Base-by-base conservation (phyloP, 106 monocot species). In the Dendrobium chrysotoxum region DNA sequence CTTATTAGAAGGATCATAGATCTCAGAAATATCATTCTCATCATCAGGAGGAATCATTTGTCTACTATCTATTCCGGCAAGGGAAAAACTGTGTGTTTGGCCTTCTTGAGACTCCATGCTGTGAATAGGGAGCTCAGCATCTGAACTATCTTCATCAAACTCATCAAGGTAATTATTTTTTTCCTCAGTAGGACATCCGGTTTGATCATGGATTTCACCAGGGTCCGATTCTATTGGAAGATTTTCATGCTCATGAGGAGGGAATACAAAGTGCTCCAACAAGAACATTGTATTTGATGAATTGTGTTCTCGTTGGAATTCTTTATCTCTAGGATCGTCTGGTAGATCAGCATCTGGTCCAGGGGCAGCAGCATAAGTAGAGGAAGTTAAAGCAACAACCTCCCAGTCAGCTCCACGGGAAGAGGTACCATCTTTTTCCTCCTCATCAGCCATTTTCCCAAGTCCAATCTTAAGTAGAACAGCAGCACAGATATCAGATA, bases 211-310 rank as follows among this genome's bases (percentile, higher is more conserved):
- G 54, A 88, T 75, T 40, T 90, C 92, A 55, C 35, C 58, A 18
- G 12, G 53, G 3, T 85, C 89, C 12, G n/a, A 31, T 81, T 85
- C 84, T 72, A 91, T 79, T 6, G 87, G 90, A 26, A 96, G 85
- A 80, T 96, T 93, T 79, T 96, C 96, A 86, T 91, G 93, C 85
- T 93, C 90, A 57, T 75, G 87, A 57, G 93, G 96, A 77, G 96
- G 91, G 76, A 96, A 96, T 18, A 96, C 85, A 90, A 93, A 91
- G 66, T 91, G 89, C 38, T 74, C 82, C 18, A 91, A 91, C 83
- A 89, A 82, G 72, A 91, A 93, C 82, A 93, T 47, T 21, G 89
- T 70, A 77, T 28, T 84, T 57, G 89, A 78, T 58, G 87, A 54
- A 28, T 83, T 80, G 25, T 78, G 81, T 26, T 83, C 79, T 75